Conservation (phyloP, 768 basidiomycete genomes). For the Lentinula aciculospora region DNA sequence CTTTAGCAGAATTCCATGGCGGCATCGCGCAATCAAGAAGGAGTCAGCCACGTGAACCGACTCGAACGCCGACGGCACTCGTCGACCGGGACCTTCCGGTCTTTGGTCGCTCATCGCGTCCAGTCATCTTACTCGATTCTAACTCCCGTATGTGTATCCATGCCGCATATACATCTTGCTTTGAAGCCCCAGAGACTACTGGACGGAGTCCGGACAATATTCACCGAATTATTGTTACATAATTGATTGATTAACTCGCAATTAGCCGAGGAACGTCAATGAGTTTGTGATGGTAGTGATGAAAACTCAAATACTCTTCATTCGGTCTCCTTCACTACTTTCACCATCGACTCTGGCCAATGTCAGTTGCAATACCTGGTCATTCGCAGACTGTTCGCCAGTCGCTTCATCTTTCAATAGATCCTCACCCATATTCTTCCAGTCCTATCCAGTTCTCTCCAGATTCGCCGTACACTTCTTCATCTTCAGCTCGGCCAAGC, state of each 20-base stretch:
- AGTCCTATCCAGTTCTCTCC: slow-evolving; percentile 21
- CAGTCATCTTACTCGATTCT: too few species aligned
- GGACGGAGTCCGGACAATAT: too few species aligned
- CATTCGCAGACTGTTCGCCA: slow-evolving; percentile 29
- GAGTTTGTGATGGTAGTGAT: not conserved
- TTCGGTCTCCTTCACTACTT: not conserved
- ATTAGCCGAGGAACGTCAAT: not conserved
- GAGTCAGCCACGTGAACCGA: not conserved
- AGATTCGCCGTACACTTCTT: slow-evolving; percentile 21
- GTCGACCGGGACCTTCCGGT: too few species aligned
- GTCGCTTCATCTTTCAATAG: slow-evolving; percentile 33
- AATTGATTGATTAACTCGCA: too few species aligned
- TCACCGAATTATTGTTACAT: too few species aligned
- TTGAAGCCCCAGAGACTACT: too few species aligned
- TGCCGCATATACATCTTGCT: too few species aligned
- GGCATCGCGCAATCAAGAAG: slow-evolving; percentile 25
- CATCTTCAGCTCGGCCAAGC: slow-evolving; percentile 25
- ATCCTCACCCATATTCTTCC: slow-evolving; percentile 22
- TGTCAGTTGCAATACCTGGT: slow-evolving; percentile 15
- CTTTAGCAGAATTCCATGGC: slow-evolving; percentile 59
- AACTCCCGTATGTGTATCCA: too few species aligned
- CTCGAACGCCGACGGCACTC: too few species aligned
- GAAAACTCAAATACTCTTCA: not conserved
- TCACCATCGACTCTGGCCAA: not conserved
- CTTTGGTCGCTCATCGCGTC: too few species aligned